phyloP scores from a whole-genome alignment of 2,329 filamentous ascomycete species.

The Alternaria viburni region DNA sequence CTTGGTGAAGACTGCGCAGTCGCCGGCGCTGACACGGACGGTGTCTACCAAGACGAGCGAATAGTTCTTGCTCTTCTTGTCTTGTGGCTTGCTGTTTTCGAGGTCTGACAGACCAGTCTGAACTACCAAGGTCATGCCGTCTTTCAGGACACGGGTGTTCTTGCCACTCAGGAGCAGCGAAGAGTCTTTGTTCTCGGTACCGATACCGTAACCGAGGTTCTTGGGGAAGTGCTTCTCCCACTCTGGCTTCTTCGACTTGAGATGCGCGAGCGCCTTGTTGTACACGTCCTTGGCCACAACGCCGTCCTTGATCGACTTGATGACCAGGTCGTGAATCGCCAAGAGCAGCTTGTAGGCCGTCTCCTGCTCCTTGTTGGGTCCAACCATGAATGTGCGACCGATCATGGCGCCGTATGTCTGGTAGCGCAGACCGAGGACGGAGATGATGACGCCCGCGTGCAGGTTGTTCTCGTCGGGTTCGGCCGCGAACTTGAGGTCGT shows the following conservation, averaged over 20 bases:
- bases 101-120: conserved; percentile 90
- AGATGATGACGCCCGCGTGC: conserved; percentile 91
- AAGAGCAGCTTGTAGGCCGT: conserved; percentile 89
- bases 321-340: conserved; percentile 82
- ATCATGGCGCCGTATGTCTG: conserved; percentile 95
- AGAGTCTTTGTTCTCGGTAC: conserved; percentile 85
- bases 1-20: conserved; percentile 88
- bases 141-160: conserved; percentile 81
- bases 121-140: conserved; percentile 95
- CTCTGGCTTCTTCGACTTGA: conserved; percentile 92
- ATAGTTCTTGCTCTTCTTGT: conserved; percentile 88
- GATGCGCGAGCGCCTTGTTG: conserved; percentile 77
- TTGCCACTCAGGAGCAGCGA: conserved; percentile 87
- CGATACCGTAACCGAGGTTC: conserved; percentile 89
- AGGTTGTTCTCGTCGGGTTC: conserved; percentile 81
- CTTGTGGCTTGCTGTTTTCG: conserved; percentile 83
- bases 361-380: conserved; percentile 95
- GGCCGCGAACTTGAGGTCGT: conserved; percentile 81
- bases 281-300: conserved; percentile 89
- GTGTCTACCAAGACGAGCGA: conserved; percentile 92
- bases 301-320: conserved; percentile 90
- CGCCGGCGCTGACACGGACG: conserved; percentile 79
- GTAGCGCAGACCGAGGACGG: conserved; percentile 89
- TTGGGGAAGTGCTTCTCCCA: conserved; percentile 94
- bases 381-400: conserved; percentile 92